Conservation (phyloP, 768 basidiomycete genomes). For the Paxillus involutus region DNA sequence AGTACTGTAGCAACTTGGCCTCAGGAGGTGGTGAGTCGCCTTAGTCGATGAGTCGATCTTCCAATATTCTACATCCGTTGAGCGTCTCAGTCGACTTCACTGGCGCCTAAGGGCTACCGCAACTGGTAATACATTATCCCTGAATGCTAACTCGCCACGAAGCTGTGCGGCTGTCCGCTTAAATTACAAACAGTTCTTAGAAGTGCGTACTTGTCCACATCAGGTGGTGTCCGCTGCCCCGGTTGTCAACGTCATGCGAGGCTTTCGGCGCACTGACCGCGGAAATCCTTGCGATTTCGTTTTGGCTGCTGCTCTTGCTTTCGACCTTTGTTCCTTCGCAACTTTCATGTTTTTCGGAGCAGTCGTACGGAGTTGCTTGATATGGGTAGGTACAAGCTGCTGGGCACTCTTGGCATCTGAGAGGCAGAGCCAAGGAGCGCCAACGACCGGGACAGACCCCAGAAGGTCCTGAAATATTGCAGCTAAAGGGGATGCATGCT, state of each 20-base stretch:
- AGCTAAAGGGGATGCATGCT: conserved; percentile 45
- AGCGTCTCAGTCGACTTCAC: too few relatives aligned
- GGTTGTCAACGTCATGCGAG: conserved; percentile 20
- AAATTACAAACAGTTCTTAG: background rate
- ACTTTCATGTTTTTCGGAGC: conserved; percentile 78
- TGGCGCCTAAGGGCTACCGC: too few relatives aligned
- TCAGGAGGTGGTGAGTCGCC: too few relatives aligned
- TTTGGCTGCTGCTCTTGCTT: conserved; percentile 52
- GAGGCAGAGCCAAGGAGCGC: conserved; percentile 64
- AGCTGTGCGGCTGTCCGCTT: background rate
- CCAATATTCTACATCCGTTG: too few relatives aligned
- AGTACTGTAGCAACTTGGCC: too few relatives aligned
- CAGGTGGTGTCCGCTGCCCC: conserved; percentile 2
- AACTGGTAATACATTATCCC: too few relatives aligned
- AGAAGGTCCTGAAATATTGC: conserved; percentile 39
- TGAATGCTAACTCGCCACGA: too few relatives aligned
- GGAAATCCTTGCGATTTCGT: conserved; percentile 13
- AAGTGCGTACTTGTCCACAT: background rate
- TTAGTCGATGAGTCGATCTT: too few relatives aligned
- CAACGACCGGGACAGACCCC: conserved; percentile 50
- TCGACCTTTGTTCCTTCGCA: conserved; percentile 56
- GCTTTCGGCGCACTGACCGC: conserved; percentile 13
- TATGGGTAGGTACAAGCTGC: conserved; percentile 64
- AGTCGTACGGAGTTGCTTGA: conserved; percentile 79
- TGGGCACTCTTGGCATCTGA: conserved; percentile 9